Percentiles rank a stretch among this genome's conserved stretches.
Evolutionary conservation across 352 stramenopile species (phyloP).

Genomic region (Globisporangium irregulare): DNA sequence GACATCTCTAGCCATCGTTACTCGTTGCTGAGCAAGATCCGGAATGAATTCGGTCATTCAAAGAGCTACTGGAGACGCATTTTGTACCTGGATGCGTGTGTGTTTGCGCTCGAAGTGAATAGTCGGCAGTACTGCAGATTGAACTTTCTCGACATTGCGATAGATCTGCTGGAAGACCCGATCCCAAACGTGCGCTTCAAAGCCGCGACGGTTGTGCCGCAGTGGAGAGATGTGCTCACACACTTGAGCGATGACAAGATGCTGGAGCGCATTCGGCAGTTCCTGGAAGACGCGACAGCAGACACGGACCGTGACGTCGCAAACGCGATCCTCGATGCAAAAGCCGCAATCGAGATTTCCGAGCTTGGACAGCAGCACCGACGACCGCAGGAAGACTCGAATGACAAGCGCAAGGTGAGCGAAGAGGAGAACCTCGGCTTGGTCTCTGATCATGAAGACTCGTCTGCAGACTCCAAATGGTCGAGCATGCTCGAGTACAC

Average conservation of each 20-base stretch:
- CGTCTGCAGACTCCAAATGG: conserved; percentile 76
- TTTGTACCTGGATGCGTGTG: conserved; percentile 69
- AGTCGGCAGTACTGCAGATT: conserved; percentile 70
- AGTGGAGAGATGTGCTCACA: conserved; percentile 60
- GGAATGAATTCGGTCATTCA: conserved; percentile 67
- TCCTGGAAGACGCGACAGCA: conserved; percentile 55
- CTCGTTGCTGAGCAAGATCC: conserved; percentile 61
- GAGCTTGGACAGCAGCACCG: conserved; percentile 30
- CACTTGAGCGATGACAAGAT: conserved; percentile 67
- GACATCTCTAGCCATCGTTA: conserved; percentile 66
- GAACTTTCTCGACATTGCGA: conserved; percentile 73
- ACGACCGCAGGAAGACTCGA: conserved; percentile 47
- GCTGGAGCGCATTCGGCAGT: conserved; percentile 63
- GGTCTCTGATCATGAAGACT: conserved; percentile 75
- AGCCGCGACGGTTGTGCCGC: conserved; percentile 52
- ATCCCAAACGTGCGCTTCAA: conserved; percentile 79
- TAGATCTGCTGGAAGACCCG: conserved; percentile 72
- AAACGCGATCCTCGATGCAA: conserved; percentile 41
- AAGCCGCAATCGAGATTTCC: conserved; percentile 39
- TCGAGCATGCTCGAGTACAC: conserved; percentile 87
- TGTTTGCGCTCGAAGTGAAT: conserved; percentile 58
- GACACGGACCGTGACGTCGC: conserved; percentile 73
- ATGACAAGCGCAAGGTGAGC: conserved; percentile 56
- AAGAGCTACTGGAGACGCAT: conserved; percentile 77
- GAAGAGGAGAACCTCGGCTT: conserved; percentile 63